Conservation (phyloP, 208 protist genomes). For the Crithidia sp. region DNA sequence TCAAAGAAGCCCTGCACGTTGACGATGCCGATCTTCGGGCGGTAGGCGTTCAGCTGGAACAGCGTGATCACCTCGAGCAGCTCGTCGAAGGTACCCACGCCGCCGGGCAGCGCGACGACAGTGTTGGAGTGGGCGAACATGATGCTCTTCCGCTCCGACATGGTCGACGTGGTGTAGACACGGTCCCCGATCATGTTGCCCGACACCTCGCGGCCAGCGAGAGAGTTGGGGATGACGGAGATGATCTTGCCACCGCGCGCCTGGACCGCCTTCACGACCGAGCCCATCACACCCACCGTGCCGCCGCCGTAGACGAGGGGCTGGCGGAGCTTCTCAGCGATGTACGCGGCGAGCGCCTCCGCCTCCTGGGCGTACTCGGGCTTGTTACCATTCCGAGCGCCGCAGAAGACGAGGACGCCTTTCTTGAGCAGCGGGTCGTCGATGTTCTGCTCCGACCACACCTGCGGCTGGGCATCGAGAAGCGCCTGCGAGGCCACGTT, state of each 20-base stretch:
- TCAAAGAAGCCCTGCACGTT: conserved; percentile 80
- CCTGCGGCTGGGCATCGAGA: conserved; percentile 23
- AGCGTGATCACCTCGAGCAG: conserved; percentile 84
- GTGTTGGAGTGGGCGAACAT: conserved; percentile 76
- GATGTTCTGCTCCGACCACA: conserved; percentile 23
- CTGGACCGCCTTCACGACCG: conserved; percentile 43
- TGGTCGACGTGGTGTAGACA: conserved; percentile 69
- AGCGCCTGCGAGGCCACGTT: conserved; percentile 16
- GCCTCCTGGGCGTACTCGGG: conserved; percentile 58
- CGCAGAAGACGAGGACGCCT: conserved; percentile 80
- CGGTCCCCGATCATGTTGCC: conserved; percentile 60
- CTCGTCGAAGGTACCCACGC: conserved; percentile 87
- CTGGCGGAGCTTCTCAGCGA: conserved; percentile 36
- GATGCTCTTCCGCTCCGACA: conserved; percentile 88
- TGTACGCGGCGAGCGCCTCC: conserved; percentile 45
- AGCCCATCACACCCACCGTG: conserved; percentile 82
- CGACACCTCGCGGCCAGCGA: conserved; percentile 62
- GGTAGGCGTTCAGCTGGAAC: conserved; percentile 79
- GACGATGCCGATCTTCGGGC: conserved; percentile 73
- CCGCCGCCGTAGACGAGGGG: conserved; percentile 84
- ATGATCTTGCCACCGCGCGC: conserved; percentile 52
- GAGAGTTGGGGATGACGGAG: conserved; percentile 60
- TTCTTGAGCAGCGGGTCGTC: conserved; percentile 43
- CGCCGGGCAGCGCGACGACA: conserved; percentile 79
- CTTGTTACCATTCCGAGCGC: conserved; percentile 47